Base-by-base conservation (phyloP, 208 protist genomes). In the Crithidia bombi region DNA sequence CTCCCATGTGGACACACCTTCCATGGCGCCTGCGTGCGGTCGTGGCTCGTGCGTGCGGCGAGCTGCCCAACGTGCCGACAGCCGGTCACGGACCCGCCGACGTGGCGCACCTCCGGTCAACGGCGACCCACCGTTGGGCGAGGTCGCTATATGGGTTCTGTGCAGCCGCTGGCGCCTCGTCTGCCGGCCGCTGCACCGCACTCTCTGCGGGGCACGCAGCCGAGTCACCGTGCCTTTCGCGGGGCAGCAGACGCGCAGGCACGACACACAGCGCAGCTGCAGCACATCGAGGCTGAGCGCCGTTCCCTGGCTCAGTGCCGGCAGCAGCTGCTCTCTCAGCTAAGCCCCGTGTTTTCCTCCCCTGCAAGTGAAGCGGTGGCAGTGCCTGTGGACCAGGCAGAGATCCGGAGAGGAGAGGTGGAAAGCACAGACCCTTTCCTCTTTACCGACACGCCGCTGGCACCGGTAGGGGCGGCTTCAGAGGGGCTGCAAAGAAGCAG, bases 1-100 rank as follows among this genome's bases (percentile, higher is more conserved):
- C 78, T 97, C 59, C 85, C 85, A 15, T 97, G 93, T 50, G 89
- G 87, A 1, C 93, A 97, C 63, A 64, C 75, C 49, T 95, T 96
- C 58, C 93, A 97, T 75, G 74, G 76, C 15, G 65, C 61, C 11
- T 97, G 93, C 62, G 68, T 96, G 36, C 84, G 87, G 44, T 75
- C 69, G 26, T 97, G 93, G 89, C 73, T 97, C 26, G 68, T 88
- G 65, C 77, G 72, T 23, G 15, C 59, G 17, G 54, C 66, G 7
- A 70, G 62, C 30, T 97, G 93, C 66, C 93, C 93, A 11, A 73
- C 78, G 1, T 97, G 93, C 65, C 87, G 91, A 43, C 79, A 75
- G 6, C 72, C 75, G 0, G 69, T 78, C 32, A 9, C 44, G 21
- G 64, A 57, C 44, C 38, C 38, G n/a, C 28, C 44, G 19, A 23